Conservation (phyloP, 2,329 filamentous ascomycete genomes). For the Aspergillus thermomutatus region DNA sequence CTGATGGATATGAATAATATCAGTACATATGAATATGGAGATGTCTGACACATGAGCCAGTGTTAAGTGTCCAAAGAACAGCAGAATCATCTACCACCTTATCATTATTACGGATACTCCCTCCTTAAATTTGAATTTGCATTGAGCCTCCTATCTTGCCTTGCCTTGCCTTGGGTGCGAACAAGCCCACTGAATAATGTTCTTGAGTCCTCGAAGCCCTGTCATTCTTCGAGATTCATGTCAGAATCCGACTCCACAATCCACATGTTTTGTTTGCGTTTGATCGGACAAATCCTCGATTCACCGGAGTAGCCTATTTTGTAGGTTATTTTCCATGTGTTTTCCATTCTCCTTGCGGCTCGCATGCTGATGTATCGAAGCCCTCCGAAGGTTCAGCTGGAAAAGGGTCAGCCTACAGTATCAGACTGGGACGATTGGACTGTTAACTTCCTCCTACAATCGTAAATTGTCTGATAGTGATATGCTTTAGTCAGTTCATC, state of each 20-base stretch:
- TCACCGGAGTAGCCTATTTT: neutral
- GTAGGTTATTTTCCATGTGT: neutral
- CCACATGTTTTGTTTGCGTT: neutral
- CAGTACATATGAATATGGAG: no score
- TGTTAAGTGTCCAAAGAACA: neutral
- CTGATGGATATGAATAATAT: no score
- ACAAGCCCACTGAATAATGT: no score
- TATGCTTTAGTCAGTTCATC: neutral
- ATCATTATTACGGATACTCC: no score
- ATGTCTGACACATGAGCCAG: no score
- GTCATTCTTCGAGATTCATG: neutral
- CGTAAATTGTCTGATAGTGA: neutral
- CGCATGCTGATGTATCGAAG: neutral
- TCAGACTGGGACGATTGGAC: neutral
- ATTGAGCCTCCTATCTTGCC: no score
- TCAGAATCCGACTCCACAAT: neutral
- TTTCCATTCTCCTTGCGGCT: neutral
- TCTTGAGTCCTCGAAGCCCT: neutral
- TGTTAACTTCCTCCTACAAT: neutral
- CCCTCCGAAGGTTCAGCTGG: neutral
- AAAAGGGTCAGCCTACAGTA: neutral
- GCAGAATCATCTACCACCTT: no score
- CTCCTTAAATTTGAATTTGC: neutral
- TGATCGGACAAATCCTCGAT: neutral
- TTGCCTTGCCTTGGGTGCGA: no score